A percentile compares a stretch with the other conserved stretches of the same genome.
Conservation (phyloP, 2,329 filamentous ascomycete species). For the Penicillium oxalicum region DNA sequence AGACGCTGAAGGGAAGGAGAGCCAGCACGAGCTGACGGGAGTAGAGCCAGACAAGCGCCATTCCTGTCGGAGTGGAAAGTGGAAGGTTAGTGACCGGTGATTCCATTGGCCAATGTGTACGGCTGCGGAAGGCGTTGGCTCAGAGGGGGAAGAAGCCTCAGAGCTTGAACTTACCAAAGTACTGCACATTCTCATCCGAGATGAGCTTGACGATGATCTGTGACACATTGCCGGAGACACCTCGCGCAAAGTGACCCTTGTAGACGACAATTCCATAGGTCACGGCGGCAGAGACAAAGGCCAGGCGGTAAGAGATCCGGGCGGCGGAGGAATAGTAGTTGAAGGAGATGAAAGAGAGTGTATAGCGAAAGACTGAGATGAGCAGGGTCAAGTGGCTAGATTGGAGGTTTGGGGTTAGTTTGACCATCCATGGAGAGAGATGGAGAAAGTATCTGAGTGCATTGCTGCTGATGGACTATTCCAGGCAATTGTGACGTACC, state of each 20-base stretch:
- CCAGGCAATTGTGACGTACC: slow-evolving; percentile 50
- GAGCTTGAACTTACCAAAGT: slow-evolving; percentile 63
- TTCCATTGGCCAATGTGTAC: too few species aligned
- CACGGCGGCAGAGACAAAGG: slow-evolving; percentile 80
- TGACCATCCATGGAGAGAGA: too few species aligned
- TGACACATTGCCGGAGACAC: slow-evolving; percentile 61
- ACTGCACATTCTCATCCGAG: slow-evolving; percentile 94
- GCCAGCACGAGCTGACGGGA: slow-evolving; percentile 83
- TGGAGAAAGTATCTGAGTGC: background rate
- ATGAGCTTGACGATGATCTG: slow-evolving; percentile 61
- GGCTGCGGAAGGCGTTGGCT: too few species aligned
- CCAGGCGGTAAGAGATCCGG: slow-evolving; percentile 77
- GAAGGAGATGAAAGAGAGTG: slow-evolving; percentile 79
- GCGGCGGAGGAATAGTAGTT: slow-evolving; percentile 77
- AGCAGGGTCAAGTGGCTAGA: slow-evolving; percentile 79
- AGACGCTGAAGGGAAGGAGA: slow-evolving; percentile 88
- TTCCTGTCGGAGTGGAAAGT: slow-evolving; percentile 49
- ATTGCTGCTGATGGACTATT: background rate
- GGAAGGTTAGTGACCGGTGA: too few species aligned
- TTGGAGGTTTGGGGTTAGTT: background rate
- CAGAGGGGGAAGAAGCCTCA: too few species aligned
- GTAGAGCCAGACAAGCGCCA: slow-evolving; percentile 94
- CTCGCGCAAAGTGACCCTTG: slow-evolving; percentile 86
- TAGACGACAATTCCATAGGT: slow-evolving; percentile 99
- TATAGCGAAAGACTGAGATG: slow-evolving; percentile 74